Base-by-base conservation (phyloP, 2,329 filamentous ascomycete species). In the Lithohypha guttulata region DNA sequence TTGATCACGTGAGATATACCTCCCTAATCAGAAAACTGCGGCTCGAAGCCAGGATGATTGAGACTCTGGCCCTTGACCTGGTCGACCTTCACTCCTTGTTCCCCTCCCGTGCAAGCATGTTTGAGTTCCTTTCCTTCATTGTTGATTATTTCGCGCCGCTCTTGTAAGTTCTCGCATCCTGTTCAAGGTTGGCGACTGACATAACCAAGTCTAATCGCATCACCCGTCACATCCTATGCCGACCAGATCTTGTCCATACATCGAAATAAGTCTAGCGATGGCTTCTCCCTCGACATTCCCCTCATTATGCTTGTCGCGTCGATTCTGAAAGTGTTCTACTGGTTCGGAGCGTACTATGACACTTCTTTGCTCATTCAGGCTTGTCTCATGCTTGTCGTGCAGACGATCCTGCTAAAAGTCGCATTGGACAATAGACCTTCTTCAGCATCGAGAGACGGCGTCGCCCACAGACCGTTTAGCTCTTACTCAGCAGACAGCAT, bases 201-300 rank as follows among this genome's bases (percentile, higher is more conserved):
- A 21, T 19, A 6, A 26, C 20, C 8, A 17, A 75, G 71, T 57
- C 68, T 80, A 45, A 64, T 77, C 37, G 68, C 73, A 6, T 77
- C 75, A 6, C 76, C 76, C 6, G 59, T 80, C 43, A 79, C 75
- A 34, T 77, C 72, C 49, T 80, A 80, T 61, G 69, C 73, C 44
- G 76, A 80, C 57, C 76, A 80, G 54, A 79, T 79, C 54, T 67
- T 75, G 55, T 73, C 69, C 49, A 79, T 79, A 53, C 69, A 78
- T 59, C 68, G 68, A 48, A 69, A 60, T 42, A 68, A 71, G 50
- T 73, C 64, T 41, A 78, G 74, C 3, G 70, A 70, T 22, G 76
- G 76, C 21, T 80, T 80, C 59, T 79, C 75, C 11, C 62, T 80
- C 49, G 76, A 80, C 52, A 78, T 79, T 25, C 75, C 75, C 11